These are phyloP conservation scores for Hypoxylon trugodes DNA, from an alignment of 495 filamentous ascomycete genomes.

Conservation along the genomic window DNA sequence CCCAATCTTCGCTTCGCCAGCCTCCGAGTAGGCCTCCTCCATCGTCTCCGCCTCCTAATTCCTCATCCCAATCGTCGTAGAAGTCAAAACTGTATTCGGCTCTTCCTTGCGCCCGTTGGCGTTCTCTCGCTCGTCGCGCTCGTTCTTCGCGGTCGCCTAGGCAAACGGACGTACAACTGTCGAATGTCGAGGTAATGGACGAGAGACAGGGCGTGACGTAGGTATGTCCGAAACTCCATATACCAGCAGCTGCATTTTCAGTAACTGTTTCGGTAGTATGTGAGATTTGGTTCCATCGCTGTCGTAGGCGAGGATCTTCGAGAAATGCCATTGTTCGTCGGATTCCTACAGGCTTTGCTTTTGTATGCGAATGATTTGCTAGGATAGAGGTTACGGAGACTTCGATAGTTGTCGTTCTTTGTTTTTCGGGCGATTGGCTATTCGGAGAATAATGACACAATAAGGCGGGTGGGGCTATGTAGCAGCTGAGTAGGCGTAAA, in stretches of 20 bases:
- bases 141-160: slow-evolving; percentile 78
- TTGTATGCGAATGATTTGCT: slow-evolving; percentile 1
- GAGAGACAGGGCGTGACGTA: slow-evolving; percentile 86
- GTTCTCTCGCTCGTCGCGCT: slow-evolving; percentile 67
- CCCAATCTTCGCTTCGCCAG: slow-evolving; percentile 86
- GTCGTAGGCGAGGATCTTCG: slow-evolving; percentile 91
- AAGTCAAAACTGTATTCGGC: slow-evolving; percentile 93
- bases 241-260: slow-evolving; percentile 84
- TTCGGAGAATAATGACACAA: slow-evolving; percentile 16
- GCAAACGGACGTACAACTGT: slow-evolving; percentile 75
- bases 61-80: slow-evolving; percentile 97
- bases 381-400: slow-evolving; percentile 4
- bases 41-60: slow-evolving; percentile 62
- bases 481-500: not conserved
- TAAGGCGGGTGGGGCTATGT: not conserved
- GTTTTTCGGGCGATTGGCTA: slow-evolving; percentile 4
- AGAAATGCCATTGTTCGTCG: slow-evolving; percentile 61
- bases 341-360: slow-evolving; percentile 4
- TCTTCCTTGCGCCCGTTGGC: slow-evolving; percentile 65
- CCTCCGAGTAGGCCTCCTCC: slow-evolving; percentile 68
- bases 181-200: slow-evolving; percentile 69
- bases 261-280: slow-evolving; percentile 93
- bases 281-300: slow-evolving; percentile 91
- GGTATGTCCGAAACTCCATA: slow-evolving; percentile 86
- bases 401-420: slow-evolving; percentile 13